These are phyloP conservation scores for Melaleuca quinquenervia DNA, from an alignment of 345 rosid species.

Conservation along the genomic window DNA sequence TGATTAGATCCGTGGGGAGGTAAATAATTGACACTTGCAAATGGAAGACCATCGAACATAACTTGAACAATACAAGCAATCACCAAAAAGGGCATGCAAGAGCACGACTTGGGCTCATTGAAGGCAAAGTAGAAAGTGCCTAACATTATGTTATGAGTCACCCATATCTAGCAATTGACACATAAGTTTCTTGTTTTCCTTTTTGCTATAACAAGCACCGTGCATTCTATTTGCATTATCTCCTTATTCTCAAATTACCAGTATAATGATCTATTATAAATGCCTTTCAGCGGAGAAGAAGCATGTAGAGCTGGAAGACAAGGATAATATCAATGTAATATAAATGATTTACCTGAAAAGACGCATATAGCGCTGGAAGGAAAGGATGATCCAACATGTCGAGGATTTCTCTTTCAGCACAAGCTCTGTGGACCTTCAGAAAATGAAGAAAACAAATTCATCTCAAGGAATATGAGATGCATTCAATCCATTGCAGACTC, in stretches of 20 bases:
- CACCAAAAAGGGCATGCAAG: not conserved
- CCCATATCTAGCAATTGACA: not conserved
- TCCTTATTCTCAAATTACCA: not conserved
- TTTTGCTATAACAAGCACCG: not conserved
- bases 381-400: constrained; percentile 97
- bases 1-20: not conserved
- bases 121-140: not conserved
- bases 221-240: not conserved
- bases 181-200: not conserved
- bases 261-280: not conserved
- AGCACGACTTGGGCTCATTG: not conserved
- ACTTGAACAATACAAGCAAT: not conserved
- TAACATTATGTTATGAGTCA: not conserved
- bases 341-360: constrained; percentile 67
- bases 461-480: not conserved
- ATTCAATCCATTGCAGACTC: not conserved
- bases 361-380: constrained; percentile 95
- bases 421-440: constrained; percentile 87
- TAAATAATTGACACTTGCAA: not conserved
- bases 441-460: not conserved
- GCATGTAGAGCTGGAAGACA: constrained; percentile 86
- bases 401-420: constrained; percentile 91
- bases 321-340: not conserved
- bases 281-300: constrained; percentile 71
- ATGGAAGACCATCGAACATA: not conserved